A percentile compares a stretch with the other conserved stretches of the same genome.
Evolutionary conservation across 1,284 basidiomycete genomes (phyloP).

Genomic region (Bjerkandera adusta): DNA sequence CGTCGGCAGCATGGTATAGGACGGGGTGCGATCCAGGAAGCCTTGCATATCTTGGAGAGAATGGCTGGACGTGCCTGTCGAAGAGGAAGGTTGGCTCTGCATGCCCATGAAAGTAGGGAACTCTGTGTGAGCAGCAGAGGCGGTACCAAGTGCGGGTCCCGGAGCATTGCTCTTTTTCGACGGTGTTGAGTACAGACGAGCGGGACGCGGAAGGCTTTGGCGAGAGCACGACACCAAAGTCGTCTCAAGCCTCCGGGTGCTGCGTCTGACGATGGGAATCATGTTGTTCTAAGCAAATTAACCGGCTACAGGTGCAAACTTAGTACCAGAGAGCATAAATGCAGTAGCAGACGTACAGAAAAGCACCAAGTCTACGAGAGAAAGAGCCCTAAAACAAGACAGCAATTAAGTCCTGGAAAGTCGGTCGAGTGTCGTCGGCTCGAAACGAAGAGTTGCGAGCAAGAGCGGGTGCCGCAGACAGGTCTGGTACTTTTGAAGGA

Average conservation of each 20-base stretch:
- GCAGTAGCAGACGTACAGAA: background rate
- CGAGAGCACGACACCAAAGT: conserved; percentile 63
- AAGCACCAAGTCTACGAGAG: background rate
- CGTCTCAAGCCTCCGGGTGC: conserved; percentile 47
- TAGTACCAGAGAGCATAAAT: too few relatives aligned
- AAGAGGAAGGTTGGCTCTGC: conserved; percentile 9
- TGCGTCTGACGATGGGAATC: conserved; percentile 35
- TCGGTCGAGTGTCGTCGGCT: too few relatives aligned
- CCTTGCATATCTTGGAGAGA: conserved; percentile 40
- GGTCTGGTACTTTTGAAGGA: too few relatives aligned
- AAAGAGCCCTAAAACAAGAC: background rate
- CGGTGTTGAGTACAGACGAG: conserved; percentile 63
- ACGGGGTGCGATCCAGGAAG: conserved; percentile 46
- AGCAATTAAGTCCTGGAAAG: too few relatives aligned
- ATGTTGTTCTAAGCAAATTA: too few relatives aligned
- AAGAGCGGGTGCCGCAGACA: too few relatives aligned
- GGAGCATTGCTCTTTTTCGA: conserved; percentile 52
- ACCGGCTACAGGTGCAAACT: too few relatives aligned
- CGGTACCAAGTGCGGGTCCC: conserved; percentile 50
- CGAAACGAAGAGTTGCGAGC: too few relatives aligned
- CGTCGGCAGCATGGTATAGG: conserved; percentile 61
- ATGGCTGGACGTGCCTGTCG: conserved; percentile 8
- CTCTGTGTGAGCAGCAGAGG: conserved; percentile 34
- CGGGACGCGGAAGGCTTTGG: conserved; percentile 63
- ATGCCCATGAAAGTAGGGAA: conserved; percentile 39